Evolutionary conservation across 257 asterid genomes (phyloP).

Genomic region (Solanum bulbocastanum): DNA sequence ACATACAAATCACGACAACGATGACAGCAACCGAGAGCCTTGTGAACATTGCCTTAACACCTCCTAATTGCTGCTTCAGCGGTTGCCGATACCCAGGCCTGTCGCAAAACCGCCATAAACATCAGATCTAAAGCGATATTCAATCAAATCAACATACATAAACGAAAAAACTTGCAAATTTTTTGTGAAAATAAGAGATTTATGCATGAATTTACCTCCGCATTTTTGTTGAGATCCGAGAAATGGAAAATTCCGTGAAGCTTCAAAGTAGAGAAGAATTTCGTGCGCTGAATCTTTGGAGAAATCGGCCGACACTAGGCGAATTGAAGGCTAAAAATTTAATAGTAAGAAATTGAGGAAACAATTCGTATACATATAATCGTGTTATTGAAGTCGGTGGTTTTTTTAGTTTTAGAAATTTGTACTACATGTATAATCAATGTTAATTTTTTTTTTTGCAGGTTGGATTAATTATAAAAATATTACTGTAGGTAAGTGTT

Average conservation of each 20-base stretch:
- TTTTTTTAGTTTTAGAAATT: background rate
- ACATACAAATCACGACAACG: conserved; percentile 59
- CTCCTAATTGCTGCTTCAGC: conserved; percentile 49
- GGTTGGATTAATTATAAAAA: background rate
- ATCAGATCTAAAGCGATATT: conserved; percentile 21
- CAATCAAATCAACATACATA: background rate
- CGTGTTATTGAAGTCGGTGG: background rate
- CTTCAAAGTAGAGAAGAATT: background rate
- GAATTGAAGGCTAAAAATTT: background rate
- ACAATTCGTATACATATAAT: background rate
- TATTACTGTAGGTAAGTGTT: background rate
- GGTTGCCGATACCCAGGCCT: conserved; percentile 59
- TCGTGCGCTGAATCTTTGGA: background rate
- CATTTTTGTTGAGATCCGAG: conserved; percentile 16
- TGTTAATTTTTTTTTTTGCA: background rate
- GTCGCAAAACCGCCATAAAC: conserved; percentile 1
- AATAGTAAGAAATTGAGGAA: background rate
- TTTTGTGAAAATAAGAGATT: background rate
- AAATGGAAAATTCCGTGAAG: background rate
- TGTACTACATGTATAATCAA: background rate
- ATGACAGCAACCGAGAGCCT: conserved; percentile 55
- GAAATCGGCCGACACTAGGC: background rate
- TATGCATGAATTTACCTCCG: conserved; percentile 24
- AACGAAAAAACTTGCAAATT: background rate
- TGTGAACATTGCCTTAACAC: conserved; percentile 66